A percentile compares a stretch with the other conserved stretches of the same genome.
Evolutionary conservation across 2,329 filamentous ascomycete species (phyloP).

Genomic region (Fusarium newnesense): DNA sequence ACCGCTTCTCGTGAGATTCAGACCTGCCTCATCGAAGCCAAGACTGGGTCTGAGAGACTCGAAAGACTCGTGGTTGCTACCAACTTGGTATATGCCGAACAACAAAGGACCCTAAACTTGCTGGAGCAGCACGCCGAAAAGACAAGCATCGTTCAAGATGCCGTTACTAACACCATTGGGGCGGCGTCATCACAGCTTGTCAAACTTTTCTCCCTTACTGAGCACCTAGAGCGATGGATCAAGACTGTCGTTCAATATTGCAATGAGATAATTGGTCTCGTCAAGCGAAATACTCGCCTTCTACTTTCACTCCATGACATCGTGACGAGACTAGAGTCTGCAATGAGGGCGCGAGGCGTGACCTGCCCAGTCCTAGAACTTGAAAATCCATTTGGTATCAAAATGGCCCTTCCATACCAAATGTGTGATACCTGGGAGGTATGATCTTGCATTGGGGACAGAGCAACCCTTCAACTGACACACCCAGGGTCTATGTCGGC

Average conservation of each 20-base stretch:
- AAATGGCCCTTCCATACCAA: too few relatives aligned
- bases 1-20: neutral
- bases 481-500: too few relatives aligned
- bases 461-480: too few relatives aligned
- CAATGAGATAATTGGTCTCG: too few relatives aligned
- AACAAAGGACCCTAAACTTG: neutral
- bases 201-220: neutral
- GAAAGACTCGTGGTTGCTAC: neutral
- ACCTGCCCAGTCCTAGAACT: too few relatives aligned
- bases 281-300: too few relatives aligned
- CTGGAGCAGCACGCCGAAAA: neutral
- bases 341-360: too few relatives aligned
- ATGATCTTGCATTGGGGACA: too few relatives aligned
- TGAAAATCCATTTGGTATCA: too few relatives aligned
- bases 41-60: neutral
- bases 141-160: neutral
- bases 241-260: neutral
- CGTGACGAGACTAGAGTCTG: too few relatives aligned
- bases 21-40: neutral
- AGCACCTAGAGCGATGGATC: neutral
- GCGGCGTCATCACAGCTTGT: neutral
- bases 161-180: neutral
- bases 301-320: too few relatives aligned
- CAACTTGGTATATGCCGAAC: neutral
- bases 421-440: too few relatives aligned